A percentile compares a stretch with the other conserved stretches of the same genome.
Conservation (phyloP, 345 rosid species). For the Balakata baccata region DNA sequence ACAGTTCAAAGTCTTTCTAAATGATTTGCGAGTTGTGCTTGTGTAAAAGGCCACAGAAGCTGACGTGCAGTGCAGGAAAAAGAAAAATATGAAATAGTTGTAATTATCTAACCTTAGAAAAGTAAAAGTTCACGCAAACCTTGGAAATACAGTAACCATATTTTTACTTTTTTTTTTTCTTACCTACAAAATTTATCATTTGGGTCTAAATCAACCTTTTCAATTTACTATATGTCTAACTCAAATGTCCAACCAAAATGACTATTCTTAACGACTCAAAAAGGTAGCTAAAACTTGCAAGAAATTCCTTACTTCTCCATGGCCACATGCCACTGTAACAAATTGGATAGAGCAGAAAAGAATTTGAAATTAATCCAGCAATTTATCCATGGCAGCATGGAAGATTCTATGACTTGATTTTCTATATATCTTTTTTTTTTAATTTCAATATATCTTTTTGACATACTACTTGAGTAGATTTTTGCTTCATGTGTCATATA, state of each 20-base stretch:
- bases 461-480: too few relatives aligned
- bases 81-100: background rate
- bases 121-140: background rate
- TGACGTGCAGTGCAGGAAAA: background rate
- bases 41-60: background rate
- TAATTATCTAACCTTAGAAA: background rate
- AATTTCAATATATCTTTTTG: too few relatives aligned
- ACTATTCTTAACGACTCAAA: background rate
- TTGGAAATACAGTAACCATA: background rate
- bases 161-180: background rate
- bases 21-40: too few relatives aligned
- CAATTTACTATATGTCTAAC: background rate
- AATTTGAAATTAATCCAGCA: background rate
- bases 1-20: too few relatives aligned
- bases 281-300: background rate
- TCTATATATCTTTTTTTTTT: too few relatives aligned
- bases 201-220: background rate
- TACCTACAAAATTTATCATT: background rate
- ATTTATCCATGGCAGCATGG: background rate
- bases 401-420: too few relatives aligned
- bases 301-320: background rate
- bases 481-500: background rate
- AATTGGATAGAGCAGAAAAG: background rate
- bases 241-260: too few relatives aligned
- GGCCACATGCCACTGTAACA: background rate